Evolutionary conservation across 2,329 filamentous ascomycete genomes (phyloP), one percentile per base, ranked within the genome.

Genomic region (Thielaviopsis cerberus): DNA sequence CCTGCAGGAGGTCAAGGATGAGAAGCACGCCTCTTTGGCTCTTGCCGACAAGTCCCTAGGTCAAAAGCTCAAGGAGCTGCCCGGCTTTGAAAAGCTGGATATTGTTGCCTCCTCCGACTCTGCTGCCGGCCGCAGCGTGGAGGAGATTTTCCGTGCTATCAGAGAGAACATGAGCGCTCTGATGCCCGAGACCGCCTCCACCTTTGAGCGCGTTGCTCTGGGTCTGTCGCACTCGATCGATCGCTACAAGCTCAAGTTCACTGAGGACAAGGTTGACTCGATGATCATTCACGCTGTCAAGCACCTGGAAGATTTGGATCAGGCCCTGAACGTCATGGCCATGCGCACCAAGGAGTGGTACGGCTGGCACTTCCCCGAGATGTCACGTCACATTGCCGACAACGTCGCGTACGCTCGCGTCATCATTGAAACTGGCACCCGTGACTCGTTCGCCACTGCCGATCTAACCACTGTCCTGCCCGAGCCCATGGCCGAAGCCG

Each of bases 261-360:
- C 88, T 8, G 86, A 91, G 59, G 90, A 98, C 69, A 98, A 98
- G 78, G 91, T 98, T 64, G 92, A 98, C 69, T 92, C 92, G 55
- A 98, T 98, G 92, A 95, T 98, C 68, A 90, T 98, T 60, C 92
- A 98, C 74, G 90, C 90, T 59, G 92, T 98, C 69, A 85, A 86
- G 63, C 81, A 96, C 55, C 78, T 98, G 53, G 92, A 98, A 69
- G 92, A 98, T 63, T 76, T 98, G 62, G 92, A 98, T 76, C 98
- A 98, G 78, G 92, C 98, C 73, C 77, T 98, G 63, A 98, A 98
- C 76, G 92, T 88, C 65, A 97, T 96, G 69, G 91, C 92, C 63
- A 98, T 98, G 92, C 81, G 92, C 71, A 89, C 96, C 62, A 97
- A 97, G 82, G 92, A 98, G 73, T 98, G 92, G 92, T 98, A 98